Conservation (phyloP, 225 moss, liverwort and hornwort genomes). For the Antitrichia curtipendula region DNA sequence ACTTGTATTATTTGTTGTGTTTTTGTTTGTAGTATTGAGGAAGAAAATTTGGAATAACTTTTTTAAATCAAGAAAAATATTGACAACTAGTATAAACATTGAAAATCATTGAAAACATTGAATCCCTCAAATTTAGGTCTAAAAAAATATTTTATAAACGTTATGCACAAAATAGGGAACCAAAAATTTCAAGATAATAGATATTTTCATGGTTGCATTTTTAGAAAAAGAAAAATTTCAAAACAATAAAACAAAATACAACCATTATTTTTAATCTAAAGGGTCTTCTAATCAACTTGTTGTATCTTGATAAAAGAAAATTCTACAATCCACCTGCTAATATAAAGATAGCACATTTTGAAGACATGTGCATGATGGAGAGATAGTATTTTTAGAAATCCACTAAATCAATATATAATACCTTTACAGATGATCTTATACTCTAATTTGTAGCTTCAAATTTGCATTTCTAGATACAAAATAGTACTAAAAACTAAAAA, state of each 20-base stretch:
- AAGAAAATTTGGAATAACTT: too few relatives aligned
- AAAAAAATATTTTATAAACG: too few relatives aligned
- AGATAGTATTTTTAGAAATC: neutral
- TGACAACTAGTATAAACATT: neutral
- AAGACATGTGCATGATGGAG: neutral
- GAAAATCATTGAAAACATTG: neutral
- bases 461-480: neutral
- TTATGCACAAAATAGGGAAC: neutral
- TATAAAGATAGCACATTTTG: neutral
- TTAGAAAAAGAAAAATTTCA: too few relatives aligned
- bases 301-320: neutral
- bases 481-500: neutral
- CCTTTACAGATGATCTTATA: neutral
- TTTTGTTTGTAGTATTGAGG: rapidly evolving
- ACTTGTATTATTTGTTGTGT: neutral
- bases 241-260: neutral
- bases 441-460: too few relatives aligned
- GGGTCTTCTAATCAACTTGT: neutral
- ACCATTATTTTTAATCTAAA: neutral
- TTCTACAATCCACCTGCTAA: neutral
- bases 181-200: neutral
- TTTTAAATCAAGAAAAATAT: neutral
- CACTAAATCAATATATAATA: neutral
- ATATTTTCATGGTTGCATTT: neutral
- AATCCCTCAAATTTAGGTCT: rapidly evolving